Conservation (phyloP, 2,329 filamentous ascomycete genomes). For the Pleoardoris graminearum region DNA sequence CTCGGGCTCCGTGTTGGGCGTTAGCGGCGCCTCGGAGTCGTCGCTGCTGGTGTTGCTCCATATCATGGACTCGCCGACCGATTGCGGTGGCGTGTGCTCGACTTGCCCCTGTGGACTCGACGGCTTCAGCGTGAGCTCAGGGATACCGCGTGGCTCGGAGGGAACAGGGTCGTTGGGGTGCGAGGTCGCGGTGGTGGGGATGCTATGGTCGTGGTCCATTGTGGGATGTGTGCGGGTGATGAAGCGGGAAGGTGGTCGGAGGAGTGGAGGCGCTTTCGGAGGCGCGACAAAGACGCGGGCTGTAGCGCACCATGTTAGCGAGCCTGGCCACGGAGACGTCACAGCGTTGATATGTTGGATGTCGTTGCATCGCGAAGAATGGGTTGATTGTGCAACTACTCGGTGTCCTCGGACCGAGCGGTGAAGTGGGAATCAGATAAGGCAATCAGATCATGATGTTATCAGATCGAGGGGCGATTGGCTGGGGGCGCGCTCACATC, state of each 20-base stretch:
- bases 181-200: slow-evolving; percentile 50
- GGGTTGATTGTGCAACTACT: background rate
- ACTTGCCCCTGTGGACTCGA: slow-evolving; percentile 24
- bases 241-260: slow-evolving; percentile 17
- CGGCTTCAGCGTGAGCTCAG: slow-evolving; percentile 34
- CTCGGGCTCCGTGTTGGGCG: slow-evolving; percentile 50
- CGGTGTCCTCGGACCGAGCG: slow-evolving; percentile 16
- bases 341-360: background rate
- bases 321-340: slow-evolving; percentile 13
- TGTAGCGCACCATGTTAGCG: slow-evolving; percentile 35
- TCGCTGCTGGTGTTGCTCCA: slow-evolving; percentile 50
- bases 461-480: slow-evolving; percentile 35
- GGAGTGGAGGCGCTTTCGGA: slow-evolving; percentile 16
- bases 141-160: slow-evolving; percentile 44
- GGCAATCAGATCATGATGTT: slow-evolving; percentile 21
- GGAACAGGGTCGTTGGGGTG: slow-evolving; percentile 54
- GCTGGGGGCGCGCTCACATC: slow-evolving; percentile 19
- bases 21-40: slow-evolving; percentile 48
- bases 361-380: background rate
- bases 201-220: slow-evolving; percentile 32
- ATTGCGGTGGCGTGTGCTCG: slow-evolving; percentile 44
- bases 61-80: slow-evolving; percentile 46
- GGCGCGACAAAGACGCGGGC: slow-evolving; percentile 28
- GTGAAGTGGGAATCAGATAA: slow-evolving; percentile 12
- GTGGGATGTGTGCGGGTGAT: slow-evolving; percentile 28